Evolutionary conservation across 805 yeast species (phyloP).

Genomic region (Naumovozyma baii): DNA sequence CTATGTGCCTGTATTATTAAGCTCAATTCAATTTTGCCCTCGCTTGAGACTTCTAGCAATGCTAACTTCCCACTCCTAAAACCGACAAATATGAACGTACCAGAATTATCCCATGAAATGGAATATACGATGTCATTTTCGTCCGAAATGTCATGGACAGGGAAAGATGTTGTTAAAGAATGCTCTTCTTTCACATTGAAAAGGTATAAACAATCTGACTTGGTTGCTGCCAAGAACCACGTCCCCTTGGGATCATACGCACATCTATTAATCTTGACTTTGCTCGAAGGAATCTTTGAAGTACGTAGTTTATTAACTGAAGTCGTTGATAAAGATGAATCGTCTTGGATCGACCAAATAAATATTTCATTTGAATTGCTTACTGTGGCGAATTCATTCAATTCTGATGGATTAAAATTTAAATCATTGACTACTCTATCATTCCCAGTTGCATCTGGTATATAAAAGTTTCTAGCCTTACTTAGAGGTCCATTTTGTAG

Average conservation of each 20-base stretch:
- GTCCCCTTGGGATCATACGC: slow-evolving; percentile 40
- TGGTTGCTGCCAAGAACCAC: slow-evolving; percentile 36
- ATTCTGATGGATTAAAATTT: slow-evolving; percentile 21
- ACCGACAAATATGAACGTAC: slow-evolving; percentile 37
- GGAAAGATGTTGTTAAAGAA: slow-evolving; percentile 11
- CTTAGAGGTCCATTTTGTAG: slow-evolving; percentile 7
- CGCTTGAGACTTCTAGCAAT: slow-evolving; percentile 12
- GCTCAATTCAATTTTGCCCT: slow-evolving; percentile 3
- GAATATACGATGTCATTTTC: slow-evolving; percentile 24
- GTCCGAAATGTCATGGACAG: slow-evolving; percentile 2
- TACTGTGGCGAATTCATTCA: slow-evolving; percentile 18
- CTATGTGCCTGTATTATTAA: slow-evolving; percentile 37
- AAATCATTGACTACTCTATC: slow-evolving; percentile 15
- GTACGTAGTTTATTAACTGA: slow-evolving; percentile 12
- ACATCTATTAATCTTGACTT: slow-evolving; percentile 14
- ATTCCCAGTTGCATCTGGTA: slow-evolving; percentile 12
- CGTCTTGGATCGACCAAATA: slow-evolving; percentile 18
- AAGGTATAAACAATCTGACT: slow-evolving; percentile 31
- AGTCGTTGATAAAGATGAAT: slow-evolving; percentile 3
- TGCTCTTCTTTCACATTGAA: slow-evolving; percentile 30
- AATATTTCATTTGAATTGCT: slow-evolving; percentile 14
- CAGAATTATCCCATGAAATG: slow-evolving; percentile 27
- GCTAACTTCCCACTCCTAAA: slow-evolving; percentile 38
- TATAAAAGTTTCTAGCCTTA: slow-evolving; percentile 7
- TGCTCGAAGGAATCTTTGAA: slow-evolving; percentile 5